These are phyloP conservation scores for Geopyxis carbonaria DNA, from an alignment of 495 filamentous ascomycete genomes.

Conservation along the genomic window DNA sequence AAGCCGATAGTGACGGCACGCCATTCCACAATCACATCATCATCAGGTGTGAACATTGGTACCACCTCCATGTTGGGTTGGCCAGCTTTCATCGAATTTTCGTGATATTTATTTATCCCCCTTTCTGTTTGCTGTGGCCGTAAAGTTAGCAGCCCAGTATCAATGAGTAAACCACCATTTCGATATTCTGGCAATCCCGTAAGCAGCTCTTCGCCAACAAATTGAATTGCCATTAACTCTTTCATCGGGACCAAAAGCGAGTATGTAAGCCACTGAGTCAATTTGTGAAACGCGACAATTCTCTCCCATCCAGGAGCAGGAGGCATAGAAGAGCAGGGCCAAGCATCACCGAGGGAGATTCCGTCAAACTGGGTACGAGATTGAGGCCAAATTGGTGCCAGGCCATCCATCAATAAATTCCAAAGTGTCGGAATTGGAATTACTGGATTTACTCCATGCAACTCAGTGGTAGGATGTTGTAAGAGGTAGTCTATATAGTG, in stretches of 20 bases:
- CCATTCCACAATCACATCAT: constrained; percentile 84
- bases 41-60: constrained; percentile 59
- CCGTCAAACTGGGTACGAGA: constrained; percentile 81
- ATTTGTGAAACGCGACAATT: constrained; percentile 88
- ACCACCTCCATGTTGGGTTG: constrained; percentile 53
- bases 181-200: constrained; percentile 79
- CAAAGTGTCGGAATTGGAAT: constrained; percentile 83
- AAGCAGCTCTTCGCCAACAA: constrained; percentile 57
- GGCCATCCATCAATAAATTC: constrained; percentile 73
- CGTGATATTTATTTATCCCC: constrained; percentile 51
- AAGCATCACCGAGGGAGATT: constrained; percentile 80
- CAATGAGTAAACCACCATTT: constrained; percentile 72
- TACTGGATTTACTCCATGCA: constrained; percentile 62
- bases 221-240: constrained; percentile 55
- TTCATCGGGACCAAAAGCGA: constrained; percentile 79
- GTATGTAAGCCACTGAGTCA: constrained; percentile 80
- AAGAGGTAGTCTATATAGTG: constrained; percentile 61
- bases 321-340: constrained; percentile 75
- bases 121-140: constrained; percentile 47
- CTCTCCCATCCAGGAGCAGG: constrained; percentile 65
- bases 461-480: constrained; percentile 73
- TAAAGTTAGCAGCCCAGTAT: constrained; percentile 63
- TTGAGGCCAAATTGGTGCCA: constrained; percentile 74
- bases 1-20: constrained; percentile 67
- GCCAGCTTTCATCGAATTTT: constrained; percentile 57